A percentile compares a stretch with the other conserved stretches of the same genome.
These are phyloP conservation scores for Leccinum subrobustum DNA, from an alignment of 1,284 basidiomycete species.

Conservation along the genomic window DNA sequence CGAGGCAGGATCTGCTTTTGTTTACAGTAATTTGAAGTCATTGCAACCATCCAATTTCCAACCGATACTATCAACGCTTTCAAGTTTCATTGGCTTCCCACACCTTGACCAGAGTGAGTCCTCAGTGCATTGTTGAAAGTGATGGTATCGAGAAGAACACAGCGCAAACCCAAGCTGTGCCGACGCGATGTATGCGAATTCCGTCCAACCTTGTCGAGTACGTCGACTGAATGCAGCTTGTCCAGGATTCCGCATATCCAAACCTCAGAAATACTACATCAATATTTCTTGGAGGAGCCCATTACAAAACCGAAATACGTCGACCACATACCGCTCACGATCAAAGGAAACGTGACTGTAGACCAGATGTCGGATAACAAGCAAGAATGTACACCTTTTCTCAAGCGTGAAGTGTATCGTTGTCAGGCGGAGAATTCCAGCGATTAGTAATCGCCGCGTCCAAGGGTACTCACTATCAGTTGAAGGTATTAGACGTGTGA, in stretches of 20 bases:
- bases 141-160: background rate
- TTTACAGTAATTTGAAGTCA: conserved; percentile 77
- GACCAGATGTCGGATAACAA: background rate
- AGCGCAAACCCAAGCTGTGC: background rate
- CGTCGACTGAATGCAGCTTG: background rate
- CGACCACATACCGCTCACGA: background rate
- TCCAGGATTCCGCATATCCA: too few relatives aligned
- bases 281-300: background rate
- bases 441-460: background rate
- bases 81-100: background rate
- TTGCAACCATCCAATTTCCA: conserved; percentile 91
- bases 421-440: background rate
- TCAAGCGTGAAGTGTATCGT: background rate
- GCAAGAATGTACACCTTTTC: background rate
- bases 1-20: conserved; percentile 2
- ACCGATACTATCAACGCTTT: background rate
- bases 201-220: background rate
- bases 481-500: conserved; percentile 87
- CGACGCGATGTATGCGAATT: background rate
- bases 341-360: background rate
- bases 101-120: background rate
- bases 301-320: background rate
- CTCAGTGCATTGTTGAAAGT: background rate
- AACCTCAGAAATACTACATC: background rate
- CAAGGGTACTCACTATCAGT: conserved; percentile 43